A percentile compares a stretch with the other conserved stretches of the same genome.
phyloP scores from a whole-genome alignment of 108 stramenopile genomes.

The Nitzschia inconspicua region DNA sequence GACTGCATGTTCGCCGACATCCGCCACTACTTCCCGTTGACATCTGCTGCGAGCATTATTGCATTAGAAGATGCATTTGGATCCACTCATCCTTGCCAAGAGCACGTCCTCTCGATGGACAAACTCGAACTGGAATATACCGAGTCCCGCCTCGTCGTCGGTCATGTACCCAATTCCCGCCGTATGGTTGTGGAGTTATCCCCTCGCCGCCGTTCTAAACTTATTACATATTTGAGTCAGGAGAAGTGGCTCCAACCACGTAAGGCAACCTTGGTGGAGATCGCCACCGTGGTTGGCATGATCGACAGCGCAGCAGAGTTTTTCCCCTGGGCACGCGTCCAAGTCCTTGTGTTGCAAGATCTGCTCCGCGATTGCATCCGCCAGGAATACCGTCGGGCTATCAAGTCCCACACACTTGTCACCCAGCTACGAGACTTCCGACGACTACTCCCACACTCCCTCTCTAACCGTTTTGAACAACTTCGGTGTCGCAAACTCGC shows the following conservation, averaged over 20 bases:
- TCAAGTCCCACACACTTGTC: background rate
- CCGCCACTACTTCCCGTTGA: background rate
- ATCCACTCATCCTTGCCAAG: background rate
- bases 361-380: background rate
- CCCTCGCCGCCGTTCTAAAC: background rate
- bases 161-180: background rate
- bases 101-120: background rate
- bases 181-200: background rate
- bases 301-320: background rate
- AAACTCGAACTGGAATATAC: background rate
- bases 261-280: background rate
- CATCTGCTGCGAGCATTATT: slow-evolving; percentile 5
- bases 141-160: slow-evolving; percentile 2
- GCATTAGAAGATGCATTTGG: slow-evolving; percentile 2
- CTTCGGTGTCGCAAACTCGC: too few relatives aligned
- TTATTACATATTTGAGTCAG: slow-evolving; percentile 4
- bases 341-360: slow-evolving; percentile 38
- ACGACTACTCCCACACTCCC: background rate
- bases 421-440: background rate
- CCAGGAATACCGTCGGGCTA: background rate
- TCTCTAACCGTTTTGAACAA: background rate
- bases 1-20: slow-evolving; percentile 5
- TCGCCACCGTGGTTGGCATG: background rate
- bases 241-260: too few relatives aligned
- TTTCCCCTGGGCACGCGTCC: slow-evolving; percentile 1